Evolutionary conservation across 192 early-diverging fungal species (phyloP), one percentile per base, ranked within the genome.

Genomic region (Entomortierella chlamydospora): DNA sequence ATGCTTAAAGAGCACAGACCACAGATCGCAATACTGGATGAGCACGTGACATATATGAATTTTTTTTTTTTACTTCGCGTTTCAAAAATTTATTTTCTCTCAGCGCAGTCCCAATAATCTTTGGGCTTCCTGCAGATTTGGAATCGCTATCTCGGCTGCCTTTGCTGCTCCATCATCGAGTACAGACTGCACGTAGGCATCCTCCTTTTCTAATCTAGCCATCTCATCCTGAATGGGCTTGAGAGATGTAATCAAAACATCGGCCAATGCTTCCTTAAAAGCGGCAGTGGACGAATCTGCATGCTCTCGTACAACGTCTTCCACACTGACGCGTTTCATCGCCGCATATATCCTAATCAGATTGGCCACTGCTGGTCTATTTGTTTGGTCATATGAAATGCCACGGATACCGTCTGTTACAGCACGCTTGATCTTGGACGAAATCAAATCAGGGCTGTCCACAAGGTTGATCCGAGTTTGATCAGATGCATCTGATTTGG

Each of bases 331-430:
- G n/a, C 64, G 39, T 2, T 79, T 72, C 49, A 86, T 64, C 1
- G 88, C 89, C 12, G 91, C 86, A 64, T 94, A 92, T 42, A 98
- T 95, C n/a, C 83, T 63, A 4, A 98, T 41, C 70, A 98, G 62
- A 67, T 96, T 98, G 31, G 91, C 86, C 4, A 98, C 90, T 9
- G 94, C 97, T 0, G 97, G 95, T 29, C 97, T 81, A 7, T 63
- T 56, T 12, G 56, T 70, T 6, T 91, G 89, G 55, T 96, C 92
- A 70, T 88, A 98, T 0, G 90, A 87, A 26, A 97, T 90, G 0
- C 88, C 89, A 11, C 68, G 57, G 9, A 86, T 76, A 0, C 86
- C 61, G 79, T 98, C 96, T 0, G 94, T 93, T 0, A 85, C 86
- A 8, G 94, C 90, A 28, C 87, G 83, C 20, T 83, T 86, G 62